Evolutionary conservation across 768 basidiomycete genomes (phyloP).

Genomic region (Paxillus ammoniavirescens): DNA sequence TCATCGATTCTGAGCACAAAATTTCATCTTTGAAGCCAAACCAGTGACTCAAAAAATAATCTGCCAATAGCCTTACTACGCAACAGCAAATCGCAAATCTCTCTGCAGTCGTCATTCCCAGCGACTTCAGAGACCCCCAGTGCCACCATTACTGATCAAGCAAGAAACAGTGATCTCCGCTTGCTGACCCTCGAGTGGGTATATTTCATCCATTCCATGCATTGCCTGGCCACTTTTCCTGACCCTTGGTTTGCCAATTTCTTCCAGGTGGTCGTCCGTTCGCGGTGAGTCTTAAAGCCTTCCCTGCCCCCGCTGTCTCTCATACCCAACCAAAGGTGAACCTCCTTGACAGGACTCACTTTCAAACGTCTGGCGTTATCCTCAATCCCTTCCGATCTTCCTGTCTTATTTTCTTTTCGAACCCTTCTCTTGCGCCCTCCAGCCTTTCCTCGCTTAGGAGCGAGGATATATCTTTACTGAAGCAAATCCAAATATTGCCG

Average conservation of each 20-base stretch:
- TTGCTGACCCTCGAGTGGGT: slow-evolving; percentile 76
- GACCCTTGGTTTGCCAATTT: slow-evolving; percentile 9
- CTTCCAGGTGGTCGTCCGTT: slow-evolving; percentile 71
- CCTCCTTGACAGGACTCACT: slow-evolving; percentile 62
- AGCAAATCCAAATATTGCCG: slow-evolving; percentile 46
- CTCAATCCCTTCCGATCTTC: slow-evolving; percentile 2
- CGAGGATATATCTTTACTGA: slow-evolving; percentile 54
- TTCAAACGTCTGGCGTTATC: slow-evolving; percentile 1
- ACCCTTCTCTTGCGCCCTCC: slow-evolving; percentile 35
- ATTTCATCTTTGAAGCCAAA: slow-evolving; percentile 2
- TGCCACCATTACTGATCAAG: slow-evolving; percentile 72
- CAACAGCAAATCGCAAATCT: slow-evolving; percentile 11
- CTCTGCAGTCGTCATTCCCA: slow-evolving; percentile 26
- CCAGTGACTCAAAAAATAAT: not conserved
- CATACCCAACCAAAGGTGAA: slow-evolving; percentile 53
- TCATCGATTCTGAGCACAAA: slow-evolving; percentile 3
- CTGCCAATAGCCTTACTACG: slow-evolving; percentile 25
- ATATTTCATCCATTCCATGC: slow-evolving; percentile 21
- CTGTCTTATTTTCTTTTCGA: slow-evolving; percentile 9
- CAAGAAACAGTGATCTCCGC: slow-evolving; percentile 78
- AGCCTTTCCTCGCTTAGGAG: slow-evolving; percentile 65
- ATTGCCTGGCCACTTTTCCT: slow-evolving; percentile 15
- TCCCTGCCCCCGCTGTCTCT: slow-evolving; percentile 11
- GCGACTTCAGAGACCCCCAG: slow-evolving; percentile 41
- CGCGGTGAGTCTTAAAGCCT: slow-evolving; percentile 51